Conservation (phyloP, 768 basidiomycete species). For the Mycena vulgaris region DNA sequence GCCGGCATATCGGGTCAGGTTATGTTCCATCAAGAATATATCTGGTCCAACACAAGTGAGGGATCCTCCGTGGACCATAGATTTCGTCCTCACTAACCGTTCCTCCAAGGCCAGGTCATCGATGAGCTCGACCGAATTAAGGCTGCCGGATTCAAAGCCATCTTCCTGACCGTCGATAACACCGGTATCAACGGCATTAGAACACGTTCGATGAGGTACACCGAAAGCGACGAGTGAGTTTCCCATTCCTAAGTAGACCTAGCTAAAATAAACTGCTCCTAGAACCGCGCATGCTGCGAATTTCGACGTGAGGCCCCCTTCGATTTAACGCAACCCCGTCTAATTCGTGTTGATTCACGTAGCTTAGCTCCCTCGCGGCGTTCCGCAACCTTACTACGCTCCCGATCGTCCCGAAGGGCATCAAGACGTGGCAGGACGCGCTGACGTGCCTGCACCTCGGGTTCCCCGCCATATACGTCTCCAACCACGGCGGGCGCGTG, state of each 20-base stretch:
- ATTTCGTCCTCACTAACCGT: background rate
- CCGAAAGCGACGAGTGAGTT: conserved; percentile 31
- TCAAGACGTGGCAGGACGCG: conserved; percentile 51
- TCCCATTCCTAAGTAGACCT: background rate
- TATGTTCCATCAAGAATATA: conserved; percentile 49
- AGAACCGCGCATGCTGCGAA: conserved; percentile 44
- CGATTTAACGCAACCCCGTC: background rate
- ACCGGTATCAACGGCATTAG: conserved; percentile 49
- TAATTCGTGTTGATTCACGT: background rate
- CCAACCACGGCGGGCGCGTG: conserved; percentile 57
- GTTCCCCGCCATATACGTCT: conserved; percentile 56
- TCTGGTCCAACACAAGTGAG: conserved; percentile 35
- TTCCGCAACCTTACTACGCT: conserved; percentile 47
- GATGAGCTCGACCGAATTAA: conserved; percentile 46
- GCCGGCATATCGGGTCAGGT: conserved; percentile 40
- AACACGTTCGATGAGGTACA: conserved; percentile 40
- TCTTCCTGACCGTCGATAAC: conserved; percentile 55
- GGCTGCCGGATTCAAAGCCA: conserved; percentile 47
- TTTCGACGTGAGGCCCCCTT: conserved; percentile 37
- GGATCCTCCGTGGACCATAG: background rate
- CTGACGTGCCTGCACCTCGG: conserved; percentile 53
- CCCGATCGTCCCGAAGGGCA: conserved; percentile 48
- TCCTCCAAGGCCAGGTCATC: conserved; percentile 31
- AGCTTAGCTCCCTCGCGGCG: conserved; percentile 38
- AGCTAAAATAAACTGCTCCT: background rate